Evolutionary conservation across 202 grass and related monocot genomes (phyloP), one percentile per base, ranked within the genome.

Genomic region (Schoenoplectus triqueter): DNA sequence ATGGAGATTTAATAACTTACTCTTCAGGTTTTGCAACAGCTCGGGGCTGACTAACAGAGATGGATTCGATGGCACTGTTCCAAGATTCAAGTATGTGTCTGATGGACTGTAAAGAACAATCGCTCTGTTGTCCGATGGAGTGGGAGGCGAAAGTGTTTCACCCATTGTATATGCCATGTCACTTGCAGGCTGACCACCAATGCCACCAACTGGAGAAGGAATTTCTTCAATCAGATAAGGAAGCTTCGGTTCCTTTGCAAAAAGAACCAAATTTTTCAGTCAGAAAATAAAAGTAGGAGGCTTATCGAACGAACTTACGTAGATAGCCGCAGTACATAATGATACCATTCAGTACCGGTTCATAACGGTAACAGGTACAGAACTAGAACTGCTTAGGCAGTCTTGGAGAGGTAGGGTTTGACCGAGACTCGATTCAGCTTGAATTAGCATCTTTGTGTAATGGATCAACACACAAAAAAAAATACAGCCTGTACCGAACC

Each of bases 61-160:
- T 71, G 84, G 87, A 73, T 84, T 90, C 51, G 90, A 78, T 40
- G 84, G 71, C 82, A 50, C 66, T 66, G 84, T 74, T 55, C 80
- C 80, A 80, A 88, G 64, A 44, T 82, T 11, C 42, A 55, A 18
- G 69, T 73, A 46, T 19, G 70, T 70, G 66, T 95, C 77, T 67
- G 91, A 75, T 62, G 93, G 89, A 46, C 90, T 96, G 89, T 99
- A 99, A 50, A 96, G 81, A 80, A 99, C 89, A 70, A 99, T 87
- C n/a, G 96, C 64, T 86, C 82, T 91, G 80, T 92, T 85, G 75
- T 90, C 93, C 61, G 78, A 69, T 11, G 84, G 80, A 39, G 52
- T 9, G 5, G 13, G 6, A 77, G 20, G 73, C 41, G 10, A 51
- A 41, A 42, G 51, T 15, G n/a, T 18, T 66, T 65, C 88, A 65